Percentiles rank a stretch among this genome's conserved stretches.
These are phyloP conservation scores for Candida corydali DNA, from an alignment of 805 yeast genomes.

Conservation along the genomic window DNA sequence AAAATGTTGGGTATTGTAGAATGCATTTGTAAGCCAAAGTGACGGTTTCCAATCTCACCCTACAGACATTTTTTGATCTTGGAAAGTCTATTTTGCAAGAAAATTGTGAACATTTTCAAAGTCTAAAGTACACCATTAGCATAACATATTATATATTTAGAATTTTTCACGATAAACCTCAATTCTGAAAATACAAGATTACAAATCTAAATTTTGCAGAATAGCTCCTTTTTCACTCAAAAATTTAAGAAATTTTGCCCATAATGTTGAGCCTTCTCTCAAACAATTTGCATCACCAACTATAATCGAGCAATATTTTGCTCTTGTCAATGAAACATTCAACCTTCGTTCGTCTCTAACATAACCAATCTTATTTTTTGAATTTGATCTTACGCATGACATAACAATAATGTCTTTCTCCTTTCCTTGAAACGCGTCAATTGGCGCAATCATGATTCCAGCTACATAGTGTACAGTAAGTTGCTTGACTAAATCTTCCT, in stretches of 20 bases:
- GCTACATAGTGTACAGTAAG: slow-evolving; percentile 45
- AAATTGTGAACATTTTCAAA: too few relatives aligned
- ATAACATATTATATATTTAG: too few relatives aligned
- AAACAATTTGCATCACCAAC: slow-evolving; percentile 36
- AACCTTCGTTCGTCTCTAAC: slow-evolving; percentile 79
- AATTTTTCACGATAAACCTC: too few relatives aligned
- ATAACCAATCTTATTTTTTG: slow-evolving; percentile 71
- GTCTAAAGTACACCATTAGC: too few relatives aligned
- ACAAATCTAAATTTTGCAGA: slow-evolving; percentile 3
- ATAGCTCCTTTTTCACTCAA: slow-evolving; percentile 23
- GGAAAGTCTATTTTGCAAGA: too few relatives aligned
- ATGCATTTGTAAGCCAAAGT: too few relatives aligned
- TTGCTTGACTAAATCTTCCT: slow-evolving; percentile 51
- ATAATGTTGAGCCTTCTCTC: slow-evolving; percentile 44
- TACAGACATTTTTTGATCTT: too few relatives aligned
- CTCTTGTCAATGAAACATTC: slow-evolving; percentile 87
- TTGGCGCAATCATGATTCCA: slow-evolving; percentile 42
- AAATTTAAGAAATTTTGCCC: slow-evolving; percentile 47
- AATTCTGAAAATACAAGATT: too few relatives aligned
- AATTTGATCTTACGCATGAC: slow-evolving; percentile 64
- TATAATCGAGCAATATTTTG: slow-evolving; percentile 70
- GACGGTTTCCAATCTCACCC: too few relatives aligned
- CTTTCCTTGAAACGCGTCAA: slow-evolving; percentile 31
- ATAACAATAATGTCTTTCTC: slow-evolving; percentile 49
- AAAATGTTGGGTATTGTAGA: too few relatives aligned